phyloP scores from a whole-genome alignment of 768 basidiomycete species.

The Lyophyllum shimeji region DNA sequence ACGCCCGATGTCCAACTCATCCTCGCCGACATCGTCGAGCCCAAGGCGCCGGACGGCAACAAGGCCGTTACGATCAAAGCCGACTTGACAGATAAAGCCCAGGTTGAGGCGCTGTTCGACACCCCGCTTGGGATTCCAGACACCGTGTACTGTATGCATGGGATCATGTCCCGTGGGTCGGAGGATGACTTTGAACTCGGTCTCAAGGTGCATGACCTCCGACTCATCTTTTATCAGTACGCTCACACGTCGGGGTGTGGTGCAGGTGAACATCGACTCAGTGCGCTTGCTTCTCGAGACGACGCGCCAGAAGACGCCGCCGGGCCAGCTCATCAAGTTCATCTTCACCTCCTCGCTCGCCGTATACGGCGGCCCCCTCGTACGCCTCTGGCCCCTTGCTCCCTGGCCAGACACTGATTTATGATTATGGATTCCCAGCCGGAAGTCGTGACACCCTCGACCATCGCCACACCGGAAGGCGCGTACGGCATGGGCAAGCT shows the following conservation, averaged over 20 bases:
- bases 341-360: slow-evolving; percentile 60
- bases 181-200: slow-evolving; percentile 62
- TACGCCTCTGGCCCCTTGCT: slow-evolving; percentile 16
- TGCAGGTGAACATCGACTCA: slow-evolving; percentile 56
- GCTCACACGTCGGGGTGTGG: neutral
- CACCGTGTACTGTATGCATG: slow-evolving; percentile 49
- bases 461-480: slow-evolving; percentile 53
- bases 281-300: slow-evolving; percentile 43
- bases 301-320: slow-evolving; percentile 28
- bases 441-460: slow-evolving; percentile 43
- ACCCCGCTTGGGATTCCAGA: slow-evolving; percentile 40
- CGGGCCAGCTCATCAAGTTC: slow-evolving; percentile 40
- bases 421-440: slow-evolving; percentile 25
- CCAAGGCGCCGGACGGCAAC: slow-evolving; percentile 29
- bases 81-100: slow-evolving; percentile 37
- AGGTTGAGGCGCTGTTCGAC: slow-evolving; percentile 36
- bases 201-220: slow-evolving; percentile 33
- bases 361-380: slow-evolving; percentile 57
- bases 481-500: slow-evolving; percentile 61
- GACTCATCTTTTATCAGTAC: neutral
- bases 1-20: slow-evolving; percentile 44
- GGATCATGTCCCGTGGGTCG: slow-evolving; percentile 63
- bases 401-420: neutral
- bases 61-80: slow-evolving; percentile 34
- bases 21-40: slow-evolving; percentile 48